Conservation (phyloP, 345 rosid genomes). For the Anacardium occidentale region DNA sequence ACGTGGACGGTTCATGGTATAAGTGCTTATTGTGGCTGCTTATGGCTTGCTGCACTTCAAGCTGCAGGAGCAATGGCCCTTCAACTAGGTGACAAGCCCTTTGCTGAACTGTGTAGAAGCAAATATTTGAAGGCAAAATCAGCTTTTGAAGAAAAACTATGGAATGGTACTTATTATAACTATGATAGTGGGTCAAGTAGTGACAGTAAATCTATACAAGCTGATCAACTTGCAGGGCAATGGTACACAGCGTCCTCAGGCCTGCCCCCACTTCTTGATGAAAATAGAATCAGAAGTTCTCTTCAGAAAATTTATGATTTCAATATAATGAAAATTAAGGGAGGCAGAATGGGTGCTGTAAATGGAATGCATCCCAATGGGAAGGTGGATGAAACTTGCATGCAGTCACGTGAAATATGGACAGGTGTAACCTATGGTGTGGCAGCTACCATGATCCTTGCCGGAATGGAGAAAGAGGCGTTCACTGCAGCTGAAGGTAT, state of each 20-base stretch:
- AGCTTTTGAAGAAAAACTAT: conserved; percentile 70
- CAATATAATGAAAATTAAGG: conserved; percentile 87
- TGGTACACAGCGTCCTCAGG: conserved; percentile 97
- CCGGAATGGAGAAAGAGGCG: conserved; percentile 93
- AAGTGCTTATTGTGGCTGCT: conserved; percentile 94
- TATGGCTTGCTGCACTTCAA: conserved; percentile 97
- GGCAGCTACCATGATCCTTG: conserved; percentile 88
- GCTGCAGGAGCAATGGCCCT: conserved; percentile 96
- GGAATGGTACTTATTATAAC: conserved; percentile 94
- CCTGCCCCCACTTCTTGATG: conserved; percentile 81
- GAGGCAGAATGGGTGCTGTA: conserved; percentile 94
- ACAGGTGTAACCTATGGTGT: conserved; percentile 94
- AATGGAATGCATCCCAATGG: conserved; percentile 98
- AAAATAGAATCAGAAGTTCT: conserved; percentile 66
- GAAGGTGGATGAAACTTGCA: conserved; percentile 90
- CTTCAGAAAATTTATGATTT: conserved; percentile 81
- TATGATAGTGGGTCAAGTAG: conserved; percentile 91
- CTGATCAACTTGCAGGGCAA: conserved; percentile 99
- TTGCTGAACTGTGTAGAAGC: conserved; percentile 80
- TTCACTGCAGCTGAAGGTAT: conserved; percentile 89
- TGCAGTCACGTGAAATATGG: conserved; percentile 99
- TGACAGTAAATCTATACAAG: conserved; percentile 94
- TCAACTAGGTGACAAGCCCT: conserved; percentile 84
- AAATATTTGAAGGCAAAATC: conserved; percentile 72
- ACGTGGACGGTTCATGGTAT: conserved; percentile 96